These are phyloP conservation scores for Mucor indicus DNA, from an alignment of 371 early-diverging fungal species.

Conservation along the genomic window DNA sequence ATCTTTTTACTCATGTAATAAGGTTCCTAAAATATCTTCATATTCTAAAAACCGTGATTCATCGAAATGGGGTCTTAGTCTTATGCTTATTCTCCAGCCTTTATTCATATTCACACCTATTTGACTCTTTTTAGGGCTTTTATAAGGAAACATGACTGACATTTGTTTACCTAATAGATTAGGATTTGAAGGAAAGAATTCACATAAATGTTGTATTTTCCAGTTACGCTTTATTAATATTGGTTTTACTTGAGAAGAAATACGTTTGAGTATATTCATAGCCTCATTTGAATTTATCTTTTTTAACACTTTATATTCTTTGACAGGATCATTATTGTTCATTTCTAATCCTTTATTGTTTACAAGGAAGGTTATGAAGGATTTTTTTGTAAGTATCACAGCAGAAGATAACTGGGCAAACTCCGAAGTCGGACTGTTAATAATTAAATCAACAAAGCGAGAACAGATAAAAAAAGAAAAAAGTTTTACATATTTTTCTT, in stretches of 20 bases:
- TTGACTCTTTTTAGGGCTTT: not conserved
- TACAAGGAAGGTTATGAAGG: no score
- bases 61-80: conserved; percentile 52
- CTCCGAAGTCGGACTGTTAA: no score
- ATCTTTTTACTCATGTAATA: conserved; percentile 57
- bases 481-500: no score
- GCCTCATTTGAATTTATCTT: conserved; percentile 30
- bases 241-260: conserved; percentile 52
- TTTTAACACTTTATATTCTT: conserved; percentile 24
- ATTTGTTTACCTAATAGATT: conserved; percentile 41
- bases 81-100: conserved; percentile 55
- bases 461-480: no score
- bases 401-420: no score
- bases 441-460: not conserved
- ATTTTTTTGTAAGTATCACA: no score
- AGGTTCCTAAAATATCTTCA: conserved; percentile 60
- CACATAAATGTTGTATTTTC: conserved; percentile 50
- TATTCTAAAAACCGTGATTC: conserved; percentile 49
- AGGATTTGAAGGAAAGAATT: conserved; percentile 57
- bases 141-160: not conserved
- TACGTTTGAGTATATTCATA: conserved; percentile 23
- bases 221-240: conserved; percentile 58
- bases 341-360: no score
- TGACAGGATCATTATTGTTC: conserved; percentile 18
- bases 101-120: conserved; percentile 61